Evolutionary conservation across 148 eudicot genomes (phyloP).

Genomic region (Bassia scoparia): DNA sequence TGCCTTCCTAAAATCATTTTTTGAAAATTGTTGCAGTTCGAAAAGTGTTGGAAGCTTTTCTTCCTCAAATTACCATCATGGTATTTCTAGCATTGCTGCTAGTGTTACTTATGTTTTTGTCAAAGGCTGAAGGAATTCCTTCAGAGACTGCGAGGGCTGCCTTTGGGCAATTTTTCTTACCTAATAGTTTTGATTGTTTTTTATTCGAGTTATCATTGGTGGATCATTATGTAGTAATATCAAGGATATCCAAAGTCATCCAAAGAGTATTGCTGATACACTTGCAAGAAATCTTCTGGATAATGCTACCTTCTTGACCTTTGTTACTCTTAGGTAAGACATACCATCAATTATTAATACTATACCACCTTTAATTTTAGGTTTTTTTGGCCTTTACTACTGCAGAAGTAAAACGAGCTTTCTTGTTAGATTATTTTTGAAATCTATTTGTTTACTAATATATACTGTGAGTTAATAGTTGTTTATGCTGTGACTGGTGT

Average conservation of each 20-base stretch:
- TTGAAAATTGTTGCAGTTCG: slow-evolving; percentile 33
- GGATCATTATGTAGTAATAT: slow-evolving; percentile 49
- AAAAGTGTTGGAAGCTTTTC: slow-evolving; percentile 72
- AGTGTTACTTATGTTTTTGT: slow-evolving; percentile 62
- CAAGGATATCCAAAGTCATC: slow-evolving; percentile 43
- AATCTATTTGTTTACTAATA: too few relatives aligned
- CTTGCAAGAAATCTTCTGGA: slow-evolving; percentile 62
- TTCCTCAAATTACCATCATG: slow-evolving; percentile 79
- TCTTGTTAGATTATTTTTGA: too few relatives aligned
- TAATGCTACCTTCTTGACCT: slow-evolving; percentile 87
- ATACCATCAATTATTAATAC: background rate
- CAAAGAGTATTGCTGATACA: slow-evolving; percentile 18
- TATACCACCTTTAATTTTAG: background rate
- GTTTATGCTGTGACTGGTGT: too few relatives aligned
- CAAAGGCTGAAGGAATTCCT: slow-evolving; percentile 77
- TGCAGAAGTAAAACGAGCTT: too few relatives aligned
- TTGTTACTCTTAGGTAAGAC: slow-evolving; percentile 86
- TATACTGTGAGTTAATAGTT: too few relatives aligned
- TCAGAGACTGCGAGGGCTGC: slow-evolving; percentile 59
- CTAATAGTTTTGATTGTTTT: slow-evolving; percentile 73
- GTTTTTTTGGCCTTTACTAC: background rate
- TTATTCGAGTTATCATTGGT: slow-evolving; percentile 75
- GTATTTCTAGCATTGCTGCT: slow-evolving; percentile 82
- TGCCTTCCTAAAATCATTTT: slow-evolving; percentile 68
- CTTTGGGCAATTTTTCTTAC: slow-evolving; percentile 90